A percentile compares a stretch with the other conserved stretches of the same genome.
Conservation (phyloP, 257 asterid genomes). For the Solanum sejunctum region DNA sequence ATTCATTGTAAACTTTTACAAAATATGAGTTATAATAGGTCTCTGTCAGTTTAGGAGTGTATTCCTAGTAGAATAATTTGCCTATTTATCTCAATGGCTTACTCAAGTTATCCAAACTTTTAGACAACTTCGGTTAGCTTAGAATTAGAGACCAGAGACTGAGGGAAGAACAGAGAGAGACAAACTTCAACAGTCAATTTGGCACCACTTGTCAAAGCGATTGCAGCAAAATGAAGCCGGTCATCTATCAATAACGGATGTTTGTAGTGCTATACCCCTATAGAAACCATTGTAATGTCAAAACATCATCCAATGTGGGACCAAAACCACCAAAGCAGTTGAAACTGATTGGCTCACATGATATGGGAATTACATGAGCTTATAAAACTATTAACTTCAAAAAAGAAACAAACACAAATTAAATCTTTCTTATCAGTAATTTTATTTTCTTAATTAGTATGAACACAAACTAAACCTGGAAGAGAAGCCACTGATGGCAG, state of each 20-base stretch:
- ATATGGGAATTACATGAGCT: background rate
- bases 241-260: background rate
- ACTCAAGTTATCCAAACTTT: background rate
- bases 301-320: background rate
- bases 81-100: background rate
- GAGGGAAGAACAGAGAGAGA: background rate
- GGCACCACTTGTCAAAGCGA: background rate
- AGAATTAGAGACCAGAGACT: background rate
- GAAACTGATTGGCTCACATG: background rate
- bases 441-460: no score
- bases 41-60: background rate
- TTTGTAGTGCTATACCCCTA: background rate
- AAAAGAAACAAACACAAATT: background rate
- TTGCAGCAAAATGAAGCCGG: background rate
- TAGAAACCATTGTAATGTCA: background rate
- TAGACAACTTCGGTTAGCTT: background rate
- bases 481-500: background rate
- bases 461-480: background rate
- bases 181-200: background rate
- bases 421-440: no score
- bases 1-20: background rate
- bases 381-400: background rate
- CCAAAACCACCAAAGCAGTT: background rate
- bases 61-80: background rate
- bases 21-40: background rate